These are phyloP conservation scores for Phytopythium chamaehyphon DNA, from an alignment of 352 stramenopile genomes.

Conservation along the genomic window DNA sequence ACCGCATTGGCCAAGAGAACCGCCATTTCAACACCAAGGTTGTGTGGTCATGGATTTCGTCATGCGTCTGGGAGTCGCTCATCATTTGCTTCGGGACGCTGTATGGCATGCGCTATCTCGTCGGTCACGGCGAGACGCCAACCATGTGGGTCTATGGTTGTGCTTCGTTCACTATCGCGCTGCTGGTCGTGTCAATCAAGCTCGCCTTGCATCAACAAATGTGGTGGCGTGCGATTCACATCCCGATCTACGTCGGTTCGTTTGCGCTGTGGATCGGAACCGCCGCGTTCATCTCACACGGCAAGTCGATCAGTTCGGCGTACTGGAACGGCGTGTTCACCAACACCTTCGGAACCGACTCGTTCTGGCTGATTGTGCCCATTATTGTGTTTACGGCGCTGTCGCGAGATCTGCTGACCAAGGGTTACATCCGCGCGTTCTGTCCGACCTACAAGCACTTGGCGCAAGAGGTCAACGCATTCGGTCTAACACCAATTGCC, in stretches of 20 bases:
- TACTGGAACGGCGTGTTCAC: constrained; percentile 85
- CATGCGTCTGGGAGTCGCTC: constrained; percentile 78
- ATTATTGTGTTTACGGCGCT: constrained; percentile 65
- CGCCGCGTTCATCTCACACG: constrained; percentile 66
- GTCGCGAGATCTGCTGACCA: constrained; percentile 78
- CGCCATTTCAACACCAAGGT: constrained; percentile 84
- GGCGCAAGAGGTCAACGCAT: constrained; percentile 79
- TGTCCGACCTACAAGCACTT: constrained; percentile 81
- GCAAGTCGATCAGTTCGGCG: constrained; percentile 63
- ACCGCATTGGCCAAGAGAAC: constrained; percentile 82
- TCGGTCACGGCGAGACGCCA: constrained; percentile 80
- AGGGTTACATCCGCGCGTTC: constrained; percentile 82
- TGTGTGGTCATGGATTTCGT: constrained; percentile 78
- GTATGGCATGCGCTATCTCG: constrained; percentile 75
- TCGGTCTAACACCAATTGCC: constrained; percentile 51
- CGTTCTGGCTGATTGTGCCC: constrained; percentile 80
- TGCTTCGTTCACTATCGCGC: constrained; percentile 91
- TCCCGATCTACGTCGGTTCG: constrained; percentile 62
- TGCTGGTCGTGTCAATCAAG: constrained; percentile 96
- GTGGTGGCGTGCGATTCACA: constrained; percentile 66
- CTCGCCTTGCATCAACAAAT: constrained; percentile 85
- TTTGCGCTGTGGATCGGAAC: constrained; percentile 72
- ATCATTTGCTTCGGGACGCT: constrained; percentile 85
- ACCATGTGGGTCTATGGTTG: constrained; percentile 94
- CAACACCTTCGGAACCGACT: constrained; percentile 55